Base-by-base conservation (phyloP, 371 early-diverging fungal genomes). In the Mucor plumbeus region DNA sequence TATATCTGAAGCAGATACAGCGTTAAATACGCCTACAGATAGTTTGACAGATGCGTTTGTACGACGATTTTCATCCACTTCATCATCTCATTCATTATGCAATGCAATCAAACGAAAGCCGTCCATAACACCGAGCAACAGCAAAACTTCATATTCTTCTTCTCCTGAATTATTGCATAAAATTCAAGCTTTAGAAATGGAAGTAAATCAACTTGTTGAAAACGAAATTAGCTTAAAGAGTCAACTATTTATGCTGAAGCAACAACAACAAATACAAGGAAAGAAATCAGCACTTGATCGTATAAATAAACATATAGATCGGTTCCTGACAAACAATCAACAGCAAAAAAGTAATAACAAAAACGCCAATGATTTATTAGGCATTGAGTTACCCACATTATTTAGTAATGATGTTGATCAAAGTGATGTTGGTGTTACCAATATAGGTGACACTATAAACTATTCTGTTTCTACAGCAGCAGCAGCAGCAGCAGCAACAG, bases 1-100 rank as follows among this genome's bases (percentile, higher is more conserved):
- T 10, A 53, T 36, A 2, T 65, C 65, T 39, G 68, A 68, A 58
- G 26, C 68, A n/a, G 68, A 68, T 9, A 68, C 68, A 4, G 59
- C 63, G 4, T 31, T 63, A 34, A 68, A 56, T 19, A 68, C 68
- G 9, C 68, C 68, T 1, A 68, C 65, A 21, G 65, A 59, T 11
- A 65, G 65, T 39, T 38, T 59, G 50, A 59, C 65, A 39, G 65
- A 65, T 40, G 47, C 63, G 9, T 39, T 63, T 17, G 13, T 38
- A 15, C 57, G 63, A 36, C 21, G 68, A 21, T 17, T 60, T n/a
- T 67, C 67, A 10, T 67, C 61, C 7, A 48, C 56, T 15, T 68
- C 63, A 11, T 64, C 64, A 7, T 64, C 65, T 2, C 47, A 17
- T 26, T 57, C 58, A 5, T 36, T 36, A 13, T 47, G 35, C 33